These are phyloP conservation scores for Candida gigantensis DNA, from an alignment of 1,139 yeast species.

Conservation along the genomic window DNA sequence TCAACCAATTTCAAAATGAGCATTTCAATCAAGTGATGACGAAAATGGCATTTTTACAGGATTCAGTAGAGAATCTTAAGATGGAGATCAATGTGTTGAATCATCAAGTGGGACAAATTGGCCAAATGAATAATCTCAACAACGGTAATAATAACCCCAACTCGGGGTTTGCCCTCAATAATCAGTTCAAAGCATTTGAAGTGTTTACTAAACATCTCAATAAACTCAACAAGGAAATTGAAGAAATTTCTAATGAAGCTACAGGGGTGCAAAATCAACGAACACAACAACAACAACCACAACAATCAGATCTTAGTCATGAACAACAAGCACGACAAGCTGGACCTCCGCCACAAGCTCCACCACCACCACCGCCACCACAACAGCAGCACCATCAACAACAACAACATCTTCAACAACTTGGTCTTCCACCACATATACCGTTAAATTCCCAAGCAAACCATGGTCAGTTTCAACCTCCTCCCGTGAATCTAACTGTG, in stretches of 20 bases:
- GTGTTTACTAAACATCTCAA: conserved; percentile 25
- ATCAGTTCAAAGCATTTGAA: conserved; percentile 20
- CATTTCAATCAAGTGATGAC: conserved; percentile 25
- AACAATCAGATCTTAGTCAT: conserved; percentile 10
- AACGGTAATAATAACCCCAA: neutral
- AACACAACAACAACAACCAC: conserved; percentile 11
- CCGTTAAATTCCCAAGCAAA: no score
- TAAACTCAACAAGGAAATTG: conserved; percentile 27
- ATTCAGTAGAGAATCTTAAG: conserved; percentile 21
- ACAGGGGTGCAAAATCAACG: conserved; percentile 1
- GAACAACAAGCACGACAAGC: no score
- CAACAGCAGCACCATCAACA: conserved; percentile 8
- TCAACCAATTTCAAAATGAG: conserved; percentile 24
- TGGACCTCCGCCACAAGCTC: conserved; percentile 5
- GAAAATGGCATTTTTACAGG: conserved; percentile 28
- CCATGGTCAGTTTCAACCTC: neutral
- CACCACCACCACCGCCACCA: conserved; percentile 10
- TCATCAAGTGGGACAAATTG: conserved; percentile 14
- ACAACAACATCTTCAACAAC: neutral
- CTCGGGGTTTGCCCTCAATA: conserved; percentile 6
- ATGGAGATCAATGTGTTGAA: conserved; percentile 15
- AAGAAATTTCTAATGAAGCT: conserved; percentile 15
- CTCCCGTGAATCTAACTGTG: conserved; percentile 1
- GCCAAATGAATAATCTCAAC: conserved; percentile 9
- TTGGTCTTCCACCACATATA: no score